Percentiles rank a stretch among this genome's conserved stretches.
These are phyloP conservation scores for Fragilariopsis cylindrus DNA, from an alignment of 108 stramenopile genomes.

Conservation along the genomic window DNA sequence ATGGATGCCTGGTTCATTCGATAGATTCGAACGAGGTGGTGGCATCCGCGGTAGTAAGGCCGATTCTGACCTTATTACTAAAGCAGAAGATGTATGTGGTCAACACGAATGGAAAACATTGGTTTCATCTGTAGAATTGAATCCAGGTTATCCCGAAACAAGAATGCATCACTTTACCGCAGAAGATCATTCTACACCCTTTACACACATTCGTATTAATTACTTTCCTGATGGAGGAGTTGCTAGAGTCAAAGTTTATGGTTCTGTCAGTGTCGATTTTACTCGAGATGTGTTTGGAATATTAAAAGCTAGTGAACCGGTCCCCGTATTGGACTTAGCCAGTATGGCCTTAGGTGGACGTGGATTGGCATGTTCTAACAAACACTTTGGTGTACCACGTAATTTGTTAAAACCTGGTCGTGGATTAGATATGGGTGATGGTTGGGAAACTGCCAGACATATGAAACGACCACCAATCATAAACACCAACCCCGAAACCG, in stretches of 20 bases:
- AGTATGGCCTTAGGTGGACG: slow-evolving; percentile 49
- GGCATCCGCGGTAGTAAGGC: slow-evolving; percentile 73
- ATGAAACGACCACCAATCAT: slow-evolving; percentile 73
- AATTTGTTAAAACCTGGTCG: slow-evolving; percentile 68
- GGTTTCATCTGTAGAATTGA: slow-evolving; percentile 61
- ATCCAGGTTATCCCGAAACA: slow-evolving; percentile 76
- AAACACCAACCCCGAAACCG: slow-evolving; percentile 52
- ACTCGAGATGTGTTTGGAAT: slow-evolving; percentile 14
- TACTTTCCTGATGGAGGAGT: slow-evolving; percentile 95
- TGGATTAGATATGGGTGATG: slow-evolving; percentile 90
- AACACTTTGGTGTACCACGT: slow-evolving; percentile 90
- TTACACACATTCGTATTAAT: slow-evolving; percentile 70
- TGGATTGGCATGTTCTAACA: slow-evolving; percentile 81
- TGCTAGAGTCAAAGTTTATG: slow-evolving; percentile 78
- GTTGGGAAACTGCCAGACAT: slow-evolving; percentile 94
- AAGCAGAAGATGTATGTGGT: slow-evolving; percentile 53
- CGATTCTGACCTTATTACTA: slow-evolving; percentile 44
- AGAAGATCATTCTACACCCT: slow-evolving; percentile 23
- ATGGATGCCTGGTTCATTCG: slow-evolving; percentile 55
- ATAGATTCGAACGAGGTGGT: slow-evolving; percentile 52
- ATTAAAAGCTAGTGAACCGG: slow-evolving; percentile 32
- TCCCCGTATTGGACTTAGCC: slow-evolving; percentile 61
- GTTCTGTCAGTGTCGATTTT: slow-evolving; percentile 30
- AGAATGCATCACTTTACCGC: slow-evolving; percentile 67
- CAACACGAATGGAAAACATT: slow-evolving; percentile 56